Conservation (phyloP, 306 rosid species). For the Prunus fruticosa region DNA sequence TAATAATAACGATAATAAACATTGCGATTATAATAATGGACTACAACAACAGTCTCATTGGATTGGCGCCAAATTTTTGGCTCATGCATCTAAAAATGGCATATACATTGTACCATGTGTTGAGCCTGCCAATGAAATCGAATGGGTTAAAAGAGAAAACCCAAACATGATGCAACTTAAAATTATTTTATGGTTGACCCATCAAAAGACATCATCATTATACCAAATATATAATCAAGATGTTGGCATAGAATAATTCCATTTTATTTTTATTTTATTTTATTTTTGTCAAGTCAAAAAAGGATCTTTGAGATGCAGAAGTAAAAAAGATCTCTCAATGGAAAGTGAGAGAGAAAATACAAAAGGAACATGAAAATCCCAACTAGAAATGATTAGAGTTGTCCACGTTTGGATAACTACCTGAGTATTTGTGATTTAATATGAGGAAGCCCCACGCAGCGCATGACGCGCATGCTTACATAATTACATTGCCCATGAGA, state of each 20-base stretch:
- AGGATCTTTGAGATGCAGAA: slow-evolving; percentile 13
- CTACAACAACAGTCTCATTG: background rate
- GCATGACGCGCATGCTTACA: slow-evolving; percentile 45
- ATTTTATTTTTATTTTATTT: background rate
- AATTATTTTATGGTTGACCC: slow-evolving; percentile 28
- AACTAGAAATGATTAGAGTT: slow-evolving; percentile 6
- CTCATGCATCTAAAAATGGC: background rate
- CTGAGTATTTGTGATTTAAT: slow-evolving; percentile 12
- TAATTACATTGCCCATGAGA: slow-evolving; percentile 5
- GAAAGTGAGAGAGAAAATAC: slow-evolving; percentile 24
- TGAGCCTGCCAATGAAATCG: background rate
- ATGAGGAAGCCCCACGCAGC: slow-evolving; percentile 23
- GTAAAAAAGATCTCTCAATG: slow-evolving; percentile 27
- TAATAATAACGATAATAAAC: too few species aligned
- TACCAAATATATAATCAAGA: slow-evolving; percentile 26
- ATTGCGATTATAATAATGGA: too few species aligned
- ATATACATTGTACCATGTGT: background rate
- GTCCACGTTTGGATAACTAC: slow-evolving; percentile 6
- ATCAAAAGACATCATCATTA: slow-evolving; percentile 16
- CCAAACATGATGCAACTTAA: background rate
- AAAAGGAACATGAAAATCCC: slow-evolving; percentile 6
- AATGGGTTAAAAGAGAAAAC: background rate
- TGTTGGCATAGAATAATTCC: slow-evolving; percentile 20
- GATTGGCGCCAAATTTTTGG: background rate
- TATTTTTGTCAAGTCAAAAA: slow-evolving; percentile 9